These are phyloP conservation scores for Aspergillus caelatus DNA, from an alignment of 2,329 filamentous ascomycete species.

Conservation along the genomic window DNA sequence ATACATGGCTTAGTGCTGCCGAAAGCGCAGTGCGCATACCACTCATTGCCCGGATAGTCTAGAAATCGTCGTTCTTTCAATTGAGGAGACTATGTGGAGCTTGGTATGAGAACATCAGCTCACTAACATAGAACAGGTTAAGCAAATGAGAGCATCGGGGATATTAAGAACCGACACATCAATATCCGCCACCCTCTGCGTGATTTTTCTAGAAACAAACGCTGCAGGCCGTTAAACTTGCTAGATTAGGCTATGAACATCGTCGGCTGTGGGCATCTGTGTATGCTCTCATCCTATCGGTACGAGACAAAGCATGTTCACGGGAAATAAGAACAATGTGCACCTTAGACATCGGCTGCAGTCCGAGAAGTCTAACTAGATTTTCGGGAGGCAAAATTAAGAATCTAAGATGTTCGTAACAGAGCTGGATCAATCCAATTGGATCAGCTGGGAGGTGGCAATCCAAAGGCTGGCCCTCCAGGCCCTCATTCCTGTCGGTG, in stretches of 20 bases:
- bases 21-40: background rate
- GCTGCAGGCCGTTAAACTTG: background rate
- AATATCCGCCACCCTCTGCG: no score
- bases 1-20: background rate
- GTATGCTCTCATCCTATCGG: background rate
- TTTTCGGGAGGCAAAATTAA: background rate
- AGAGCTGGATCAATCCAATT: background rate
- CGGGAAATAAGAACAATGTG: background rate
- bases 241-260: background rate
- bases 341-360: background rate
- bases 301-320: background rate
- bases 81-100: background rate
- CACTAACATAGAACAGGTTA: background rate
- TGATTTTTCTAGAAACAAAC: no score
- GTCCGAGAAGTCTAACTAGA: background rate
- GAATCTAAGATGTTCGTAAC: background rate
- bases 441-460: background rate
- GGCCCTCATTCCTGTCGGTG: constrained; percentile 82
- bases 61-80: background rate
- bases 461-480: background rate
- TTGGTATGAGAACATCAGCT: background rate
- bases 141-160: background rate
- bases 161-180: background rate
- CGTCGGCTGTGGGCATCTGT: background rate
- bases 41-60: background rate